Evolutionary conservation across 2,329 filamentous ascomycete genomes (phyloP).

Genomic region (Xylariaceae sp.): DNA sequence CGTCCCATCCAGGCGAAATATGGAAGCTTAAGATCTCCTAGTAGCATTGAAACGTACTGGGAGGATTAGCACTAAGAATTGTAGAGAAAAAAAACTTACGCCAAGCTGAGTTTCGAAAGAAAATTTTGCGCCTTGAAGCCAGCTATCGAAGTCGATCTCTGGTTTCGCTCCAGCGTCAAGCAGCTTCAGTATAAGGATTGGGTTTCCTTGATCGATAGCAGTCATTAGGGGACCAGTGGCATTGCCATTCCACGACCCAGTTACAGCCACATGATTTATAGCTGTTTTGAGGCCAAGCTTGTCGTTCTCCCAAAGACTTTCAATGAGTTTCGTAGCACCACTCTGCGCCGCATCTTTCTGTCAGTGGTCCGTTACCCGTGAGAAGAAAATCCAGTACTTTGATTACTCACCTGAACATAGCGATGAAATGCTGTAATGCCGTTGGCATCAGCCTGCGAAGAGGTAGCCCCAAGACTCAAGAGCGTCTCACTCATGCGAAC

Average conservation of each 20-base stretch:
- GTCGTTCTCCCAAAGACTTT: slow-evolving; percentile 62
- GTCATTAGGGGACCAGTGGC: slow-evolving; percentile 61
- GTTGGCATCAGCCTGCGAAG: slow-evolving; percentile 72
- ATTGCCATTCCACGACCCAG: slow-evolving; percentile 36
- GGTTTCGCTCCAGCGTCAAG: slow-evolving; percentile 68
- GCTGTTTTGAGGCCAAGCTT: slow-evolving; percentile 66
- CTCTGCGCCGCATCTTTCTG: slow-evolving; percentile 30
- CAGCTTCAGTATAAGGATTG: slow-evolving; percentile 62
- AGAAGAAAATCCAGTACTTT: too few relatives aligned
- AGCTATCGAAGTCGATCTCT: slow-evolving; percentile 67
- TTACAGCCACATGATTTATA: slow-evolving; percentile 68
- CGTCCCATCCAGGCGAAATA: too few relatives aligned
- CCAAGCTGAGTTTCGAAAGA: slow-evolving; percentile 47
- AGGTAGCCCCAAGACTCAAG: slow-evolving; percentile 73
- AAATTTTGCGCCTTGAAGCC: slow-evolving; percentile 63
- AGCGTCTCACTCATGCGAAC: slow-evolving; percentile 70
- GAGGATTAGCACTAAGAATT: background rate
- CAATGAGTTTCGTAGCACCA: slow-evolving; percentile 55
- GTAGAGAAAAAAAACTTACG: slow-evolving; percentile 29
- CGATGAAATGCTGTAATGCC: slow-evolving; percentile 72
- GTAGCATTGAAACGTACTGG: too few relatives aligned
- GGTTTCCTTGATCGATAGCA: slow-evolving; percentile 63
- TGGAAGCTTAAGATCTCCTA: too few relatives aligned
- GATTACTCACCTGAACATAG: slow-evolving; percentile 53
- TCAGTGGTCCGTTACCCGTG: background rate